Base-by-base conservation (phyloP, 495 filamentous ascomycete species). In the Oidiodendron maius region DNA sequence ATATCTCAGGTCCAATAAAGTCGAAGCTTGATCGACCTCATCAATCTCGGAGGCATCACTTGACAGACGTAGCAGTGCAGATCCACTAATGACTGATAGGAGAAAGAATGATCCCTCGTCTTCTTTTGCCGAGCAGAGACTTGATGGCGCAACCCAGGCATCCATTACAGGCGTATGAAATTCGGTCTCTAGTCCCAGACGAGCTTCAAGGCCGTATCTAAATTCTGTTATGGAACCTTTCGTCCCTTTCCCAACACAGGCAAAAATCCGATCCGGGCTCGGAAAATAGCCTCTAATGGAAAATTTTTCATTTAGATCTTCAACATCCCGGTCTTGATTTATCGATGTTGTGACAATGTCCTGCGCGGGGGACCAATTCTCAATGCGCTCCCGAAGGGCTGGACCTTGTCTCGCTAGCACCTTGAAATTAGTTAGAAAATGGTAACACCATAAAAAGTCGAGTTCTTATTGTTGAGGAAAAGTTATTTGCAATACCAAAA, bases 321-420 rank as follows among this genome's bases (percentile, higher is more conserved):
- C n/a, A 37, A 8, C 21, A 35, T 13, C 53, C 38, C 11, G 41
- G 40, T 34, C 57, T 42, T 42, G 32, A n/a, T 53, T 34, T 16
- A 37, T 36, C 46, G 46, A 60, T 10, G 61, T 53, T 3, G 78
- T 68, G 17, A 78, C 71, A 26, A 87, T 77, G 61, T 96, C 89
- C 16, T 79, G 75, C 18, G 83, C 74, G 1, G 93, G 89, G 0
- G 87, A 78, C 91, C 90, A 96, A 59, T 90, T 96, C 24, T 82
- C 75, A 36, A 88, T 78, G n/a, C 69, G 71, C 44, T 81, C 75
- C 23, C 78, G 57, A 42, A 77, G 62, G 5, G 64, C 64, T 32
- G 77, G 70, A 18, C 70, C 51, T 35, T 69, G 56, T 55, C 71
- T 66, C 17, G 71, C 71, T 30, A 70, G 62, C 34, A 55, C 20